Evolutionary conservation across 2,329 filamentous ascomycete species (phyloP), one percentile per base, ranked within the genome.

Genomic region (Talaromyces albobiverticillius): DNA sequence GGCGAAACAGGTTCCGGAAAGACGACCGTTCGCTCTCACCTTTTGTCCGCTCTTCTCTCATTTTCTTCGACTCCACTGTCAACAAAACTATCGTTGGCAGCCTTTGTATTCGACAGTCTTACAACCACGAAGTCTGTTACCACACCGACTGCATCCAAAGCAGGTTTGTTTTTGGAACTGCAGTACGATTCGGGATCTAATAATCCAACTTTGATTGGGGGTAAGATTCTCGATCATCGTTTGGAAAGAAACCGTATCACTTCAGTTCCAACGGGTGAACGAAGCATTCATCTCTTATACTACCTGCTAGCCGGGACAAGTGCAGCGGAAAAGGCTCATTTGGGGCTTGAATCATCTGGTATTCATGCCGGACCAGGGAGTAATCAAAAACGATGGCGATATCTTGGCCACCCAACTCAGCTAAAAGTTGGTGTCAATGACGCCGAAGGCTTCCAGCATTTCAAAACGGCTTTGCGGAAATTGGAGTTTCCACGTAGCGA

Each of bases 351-450:
- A 54, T 78, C 63, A 32, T 57, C 69, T 9, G 67, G 74, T 6
- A 67, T 69, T 20, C 70, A 72, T 6, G 61, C 63, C 23, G 69
- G 68, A 5, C 68, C 78, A 3, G 78, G 78, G 5, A 67, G 72
- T 14, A 74, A 75, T n/a, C 84, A 87, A 64, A 95, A 90, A 75
- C 82, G 94, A 72, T 99, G 94, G 94, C 89, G 91, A 68, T 99
- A 95, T 67, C 82, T 99, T 3, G 94, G 94, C 3, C 94, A 99
- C 64, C 94, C 93, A 1, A 96, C 93, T 0, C 94, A 99, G 73
- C 81, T 99, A 60, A 97, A 96, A 71, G 90, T 97, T 25, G 94
- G 94, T 55, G 92, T 99, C 69, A 96, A 99, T 65, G 94, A 99
- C 67, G 81, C 87, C 1, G 92, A 96, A 66, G 94, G 93, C 4